Conservation (phyloP, 2,329 filamentous ascomycete species). For the Fusarium duplospermum region DNA sequence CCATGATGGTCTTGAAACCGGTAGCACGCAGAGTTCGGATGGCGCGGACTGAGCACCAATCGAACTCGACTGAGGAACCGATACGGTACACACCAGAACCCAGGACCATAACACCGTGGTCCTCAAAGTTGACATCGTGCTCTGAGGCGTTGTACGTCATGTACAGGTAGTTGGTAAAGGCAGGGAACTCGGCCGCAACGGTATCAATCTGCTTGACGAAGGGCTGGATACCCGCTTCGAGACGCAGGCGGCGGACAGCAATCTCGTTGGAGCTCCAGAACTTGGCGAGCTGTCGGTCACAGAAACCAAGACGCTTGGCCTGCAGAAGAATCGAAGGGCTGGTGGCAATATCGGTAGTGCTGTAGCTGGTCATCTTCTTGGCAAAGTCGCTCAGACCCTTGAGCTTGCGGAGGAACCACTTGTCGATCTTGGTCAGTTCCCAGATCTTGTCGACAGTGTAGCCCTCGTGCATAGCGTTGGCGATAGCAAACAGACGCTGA, state of each 20-base stretch:
- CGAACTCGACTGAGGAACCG: constrained; percentile 97
- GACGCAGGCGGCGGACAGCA: constrained; percentile 83
- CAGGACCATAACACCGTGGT: constrained; percentile 95
- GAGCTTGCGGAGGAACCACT: constrained; percentile 95
- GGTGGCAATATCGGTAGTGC: constrained; percentile 71
- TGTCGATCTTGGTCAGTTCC: constrained; percentile 98
- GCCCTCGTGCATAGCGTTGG: constrained; percentile 94
- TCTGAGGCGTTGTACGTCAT: constrained; percentile 93
- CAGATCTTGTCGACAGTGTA: constrained; percentile 97
- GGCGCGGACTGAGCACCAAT: constrained; percentile 97
- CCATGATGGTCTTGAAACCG: constrained; percentile 95
- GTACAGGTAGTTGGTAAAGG: constrained; percentile 95
- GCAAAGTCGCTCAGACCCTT: constrained; percentile 92
- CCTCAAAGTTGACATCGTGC: constrained; percentile 85
- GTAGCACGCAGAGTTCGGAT: constrained; percentile 88
- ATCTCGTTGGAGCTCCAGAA: constrained; percentile 97
- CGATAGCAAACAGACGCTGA: constrained; percentile 96
- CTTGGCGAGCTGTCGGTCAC: constrained; percentile 90
- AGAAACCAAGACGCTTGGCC: constrained; percentile 95
- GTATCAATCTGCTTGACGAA: constrained; percentile 99
- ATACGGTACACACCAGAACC: constrained; percentile 97
- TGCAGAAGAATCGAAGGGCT: constrained; percentile 76
- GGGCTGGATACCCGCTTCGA: constrained; percentile 88
- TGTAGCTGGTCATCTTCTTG: constrained; percentile 78
- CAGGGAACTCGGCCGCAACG: constrained; percentile 95